Base-by-base conservation (phyloP, 768 basidiomycete species). In the Suillus subluteus region DNA sequence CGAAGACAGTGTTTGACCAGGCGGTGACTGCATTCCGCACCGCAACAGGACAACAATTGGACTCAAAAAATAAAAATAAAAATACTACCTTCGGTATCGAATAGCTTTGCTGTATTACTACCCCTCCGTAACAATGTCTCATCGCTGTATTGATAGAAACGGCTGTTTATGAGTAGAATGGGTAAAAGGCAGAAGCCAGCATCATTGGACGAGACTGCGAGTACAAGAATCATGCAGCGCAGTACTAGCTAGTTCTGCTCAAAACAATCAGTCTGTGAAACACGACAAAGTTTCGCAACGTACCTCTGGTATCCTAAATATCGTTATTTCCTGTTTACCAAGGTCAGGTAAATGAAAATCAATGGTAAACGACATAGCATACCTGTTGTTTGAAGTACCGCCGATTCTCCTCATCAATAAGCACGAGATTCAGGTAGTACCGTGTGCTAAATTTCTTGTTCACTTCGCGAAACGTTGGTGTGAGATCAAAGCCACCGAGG, bases 381-480 rank as follows among this genome's bases (percentile, higher is more conserved):
- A 89, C 92, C 88, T 96, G 95, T 78, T 98, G 96, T 80, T 98
- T 98, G 80, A 98, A 98, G 79, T 98, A 98, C 69, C 97, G 84
- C 73, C 97, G 84, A 79, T 99, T 99, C 84, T 98, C 97, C 76
- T 99, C 96, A 76, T 99, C 98, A 63, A 99, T 95, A 64, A 99
- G 86, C 4, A 99, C 98, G 38, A 99, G 83, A 76, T 99, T 99
- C 69, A 99, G 87, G 79, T 99, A 99, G 79, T 99, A 99, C 66
- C 98, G 85, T 48, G 92, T 92, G 76, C 92, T 95, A 80, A 99
- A 99, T 81, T 96, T 98, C 86, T 99, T 99, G 86, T 99, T 99
- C 69, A 99, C 95, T 70, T 99, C 97, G 30, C 98, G 88, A 88
- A 98, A 99, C 21, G 98, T 99, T 3, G 98, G 98, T 1, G 98